These are phyloP conservation scores for Ceratobasidium sp. DNA, from an alignment of 1,284 basidiomycete genomes.

Conservation along the genomic window DNA sequence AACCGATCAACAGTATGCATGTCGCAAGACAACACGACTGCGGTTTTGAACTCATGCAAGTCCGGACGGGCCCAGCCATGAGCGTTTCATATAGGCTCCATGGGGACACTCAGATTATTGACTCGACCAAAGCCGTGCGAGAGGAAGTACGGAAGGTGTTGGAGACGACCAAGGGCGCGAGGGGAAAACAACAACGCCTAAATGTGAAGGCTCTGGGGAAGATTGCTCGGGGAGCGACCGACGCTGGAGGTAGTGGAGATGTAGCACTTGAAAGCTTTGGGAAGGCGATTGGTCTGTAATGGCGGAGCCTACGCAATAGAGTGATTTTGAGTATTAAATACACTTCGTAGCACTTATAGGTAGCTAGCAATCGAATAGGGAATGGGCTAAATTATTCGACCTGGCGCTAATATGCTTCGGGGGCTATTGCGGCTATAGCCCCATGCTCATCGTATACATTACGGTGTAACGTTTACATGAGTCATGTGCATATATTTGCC, in stretches of 20 bases:
- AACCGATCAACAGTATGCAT: slow-evolving; percentile 34
- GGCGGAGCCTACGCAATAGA: too few species aligned
- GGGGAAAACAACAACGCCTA: neutral
- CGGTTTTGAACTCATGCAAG: slow-evolving; percentile 40
- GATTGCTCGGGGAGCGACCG: neutral
- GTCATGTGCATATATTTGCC: too few species aligned
- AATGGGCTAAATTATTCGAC: too few species aligned
- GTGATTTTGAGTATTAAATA: too few species aligned
- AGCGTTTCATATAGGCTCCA: neutral
- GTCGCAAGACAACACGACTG: slow-evolving; percentile 11
- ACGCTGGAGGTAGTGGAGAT: slow-evolving; percentile 25
- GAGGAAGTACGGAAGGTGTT: neutral
- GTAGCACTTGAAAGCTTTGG: slow-evolving; percentile 10
- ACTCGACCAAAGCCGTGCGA: slow-evolving; percentile 3
- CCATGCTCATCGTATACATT: too few species aligned
- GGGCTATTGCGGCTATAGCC: too few species aligned
- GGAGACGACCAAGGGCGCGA: slow-evolving; percentile 2
- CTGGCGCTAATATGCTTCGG: too few species aligned
- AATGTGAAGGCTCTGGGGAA: slow-evolving; percentile 15
- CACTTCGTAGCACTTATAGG: too few species aligned
- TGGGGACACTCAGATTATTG: neutral
- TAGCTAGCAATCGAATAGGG: too few species aligned
- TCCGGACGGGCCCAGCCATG: slow-evolving; percentile 18
- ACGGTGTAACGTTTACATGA: too few species aligned
- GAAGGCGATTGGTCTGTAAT: neutral